Conservation (phyloP, 139 green algal genomes). For the Nannochloris sp. region DNA sequence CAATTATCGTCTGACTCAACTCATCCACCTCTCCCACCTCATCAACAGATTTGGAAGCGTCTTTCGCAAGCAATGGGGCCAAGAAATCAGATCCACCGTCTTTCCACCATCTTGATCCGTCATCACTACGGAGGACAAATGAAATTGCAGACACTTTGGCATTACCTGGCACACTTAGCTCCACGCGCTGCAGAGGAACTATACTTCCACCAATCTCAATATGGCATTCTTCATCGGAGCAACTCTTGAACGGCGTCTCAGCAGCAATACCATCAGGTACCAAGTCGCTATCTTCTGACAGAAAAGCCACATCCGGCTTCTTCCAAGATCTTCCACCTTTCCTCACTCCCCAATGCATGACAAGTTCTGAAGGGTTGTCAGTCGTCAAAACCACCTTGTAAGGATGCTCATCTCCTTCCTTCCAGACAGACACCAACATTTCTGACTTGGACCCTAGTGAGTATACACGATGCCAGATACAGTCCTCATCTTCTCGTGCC, state of each 20-base stretch:
- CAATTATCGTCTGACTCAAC: conserved; percentile 61
- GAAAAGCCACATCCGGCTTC: conserved; percentile 12
- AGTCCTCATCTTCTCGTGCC: conserved; percentile 25
- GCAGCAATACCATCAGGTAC: conserved; percentile 26
- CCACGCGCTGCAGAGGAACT: conserved; percentile 65
- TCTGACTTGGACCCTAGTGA: conserved; percentile 52
- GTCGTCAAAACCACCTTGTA: conserved; percentile 52
- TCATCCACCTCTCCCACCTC: conserved; percentile 33
- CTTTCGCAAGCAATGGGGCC: conserved; percentile 50
- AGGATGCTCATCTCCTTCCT: conserved; percentile 18
- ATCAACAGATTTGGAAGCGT: not conserved
- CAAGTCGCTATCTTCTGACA: conserved; percentile 11
- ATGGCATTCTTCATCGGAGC: conserved; percentile 35
- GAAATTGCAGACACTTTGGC: conserved; percentile 32
- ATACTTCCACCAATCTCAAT: conserved; percentile 34
- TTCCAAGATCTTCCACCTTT: conserved; percentile 31
- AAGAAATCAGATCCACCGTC: conserved; percentile 73
- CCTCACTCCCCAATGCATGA: conserved; percentile 82
- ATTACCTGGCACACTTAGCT: conserved; percentile 44
- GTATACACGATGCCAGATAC: conserved; percentile 39
- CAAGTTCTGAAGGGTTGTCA: conserved; percentile 43
- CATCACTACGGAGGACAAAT: conserved; percentile 65
- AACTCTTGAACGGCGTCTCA: conserved; percentile 49
- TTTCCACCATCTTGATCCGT: conserved; percentile 75
- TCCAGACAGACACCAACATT: conserved; percentile 64